These are phyloP conservation scores for Suillus decipiens DNA, from an alignment of 768 basidiomycete species.

Conservation along the genomic window DNA sequence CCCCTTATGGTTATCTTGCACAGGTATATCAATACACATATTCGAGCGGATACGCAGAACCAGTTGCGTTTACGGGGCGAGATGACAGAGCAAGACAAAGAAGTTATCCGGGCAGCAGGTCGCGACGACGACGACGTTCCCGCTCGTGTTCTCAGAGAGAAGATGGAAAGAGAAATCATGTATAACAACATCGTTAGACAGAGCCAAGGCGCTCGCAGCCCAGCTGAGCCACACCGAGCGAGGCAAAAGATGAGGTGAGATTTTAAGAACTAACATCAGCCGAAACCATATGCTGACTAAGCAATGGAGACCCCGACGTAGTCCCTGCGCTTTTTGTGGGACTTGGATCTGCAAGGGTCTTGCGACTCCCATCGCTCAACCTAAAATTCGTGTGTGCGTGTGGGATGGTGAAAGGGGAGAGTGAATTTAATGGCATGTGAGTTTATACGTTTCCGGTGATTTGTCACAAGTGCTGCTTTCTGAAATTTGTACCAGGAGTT, in stretches of 20 bases:
- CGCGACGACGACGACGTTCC: neutral
- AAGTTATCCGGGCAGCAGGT: conserved; percentile 8
- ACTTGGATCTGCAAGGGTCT: neutral
- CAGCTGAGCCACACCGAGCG: neutral
- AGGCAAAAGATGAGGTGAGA: neutral
- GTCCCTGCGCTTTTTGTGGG: neutral
- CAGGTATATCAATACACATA: conserved; percentile 15
- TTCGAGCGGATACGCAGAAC: conserved; percentile 21
- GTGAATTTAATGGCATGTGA: neutral
- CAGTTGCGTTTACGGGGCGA: conserved; percentile 16
- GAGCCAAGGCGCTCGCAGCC: neutral
- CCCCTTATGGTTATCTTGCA: neutral
- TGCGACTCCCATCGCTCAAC: neutral
- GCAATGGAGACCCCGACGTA: neutral
- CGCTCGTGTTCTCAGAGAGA: neutral
- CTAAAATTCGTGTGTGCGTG: neutral
- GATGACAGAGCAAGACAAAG: conserved; percentile 21
- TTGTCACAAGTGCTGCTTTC: neutral
- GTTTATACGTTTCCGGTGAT: neutral
- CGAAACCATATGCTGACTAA: neutral
- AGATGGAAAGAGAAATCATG: neutral
- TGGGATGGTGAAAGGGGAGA: neutral
- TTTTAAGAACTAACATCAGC: neutral
- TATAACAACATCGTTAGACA: neutral
- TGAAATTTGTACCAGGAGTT: neutral